Percentiles rank a stretch among this genome's conserved stretches.
Evolutionary conservation across 2,329 filamentous ascomycete genomes (phyloP).

Genomic region (Fusarium sororula): DNA sequence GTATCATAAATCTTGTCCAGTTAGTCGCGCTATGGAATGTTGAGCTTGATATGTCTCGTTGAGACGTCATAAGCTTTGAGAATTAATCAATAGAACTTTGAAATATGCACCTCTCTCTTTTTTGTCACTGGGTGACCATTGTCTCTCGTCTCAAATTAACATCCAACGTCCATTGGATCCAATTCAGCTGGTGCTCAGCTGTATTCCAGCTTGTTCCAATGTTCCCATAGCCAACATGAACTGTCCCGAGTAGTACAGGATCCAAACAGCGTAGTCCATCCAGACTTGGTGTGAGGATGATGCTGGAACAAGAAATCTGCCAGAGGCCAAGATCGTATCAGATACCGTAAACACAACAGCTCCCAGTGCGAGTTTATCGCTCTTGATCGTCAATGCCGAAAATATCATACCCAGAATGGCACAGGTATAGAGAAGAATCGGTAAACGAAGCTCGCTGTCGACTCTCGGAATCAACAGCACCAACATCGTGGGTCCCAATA

Average conservation of each 20-base stretch:
- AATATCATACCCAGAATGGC: neutral
- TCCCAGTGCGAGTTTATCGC: neutral
- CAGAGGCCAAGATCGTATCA: neutral
- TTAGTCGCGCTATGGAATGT: too few relatives aligned
- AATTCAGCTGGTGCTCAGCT: neutral
- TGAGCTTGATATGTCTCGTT: too few relatives aligned
- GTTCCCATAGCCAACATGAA: neutral
- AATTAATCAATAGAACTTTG: too few relatives aligned
- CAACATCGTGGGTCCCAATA: neutral
- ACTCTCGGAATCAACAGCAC: accelerated
- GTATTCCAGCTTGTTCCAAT: neutral
- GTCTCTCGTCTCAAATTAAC: neutral
- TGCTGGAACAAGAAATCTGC: neutral
- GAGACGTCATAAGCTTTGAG: too few relatives aligned
- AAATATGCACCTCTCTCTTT: too few relatives aligned
- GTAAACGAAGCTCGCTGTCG: neutral
- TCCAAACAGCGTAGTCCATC: neutral
- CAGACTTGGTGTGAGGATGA: neutral
- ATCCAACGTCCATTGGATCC: neutral
- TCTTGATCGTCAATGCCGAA: neutral
- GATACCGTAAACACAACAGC: neutral
- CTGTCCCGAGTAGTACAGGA: neutral
- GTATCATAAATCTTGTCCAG: too few relatives aligned
- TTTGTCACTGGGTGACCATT: accelerated
- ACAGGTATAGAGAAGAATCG: neutral